Conservation (phyloP, 192 early-diverging fungal species). For the Chytriomyces sp. region DNA sequence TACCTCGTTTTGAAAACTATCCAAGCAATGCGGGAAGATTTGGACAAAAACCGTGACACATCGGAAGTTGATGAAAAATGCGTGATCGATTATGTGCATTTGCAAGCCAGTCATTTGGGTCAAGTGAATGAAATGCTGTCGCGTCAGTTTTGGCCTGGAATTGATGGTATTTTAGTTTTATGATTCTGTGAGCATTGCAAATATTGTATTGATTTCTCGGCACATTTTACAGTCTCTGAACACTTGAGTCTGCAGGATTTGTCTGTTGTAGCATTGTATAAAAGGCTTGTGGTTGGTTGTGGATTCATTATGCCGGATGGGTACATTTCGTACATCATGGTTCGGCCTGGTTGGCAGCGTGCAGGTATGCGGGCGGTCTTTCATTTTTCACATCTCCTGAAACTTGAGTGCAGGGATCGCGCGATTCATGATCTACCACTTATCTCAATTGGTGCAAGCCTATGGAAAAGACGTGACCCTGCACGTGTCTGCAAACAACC, state of each 20-base stretch:
- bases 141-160: constrained; percentile 85
- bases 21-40: background rate
- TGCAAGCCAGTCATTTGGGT: constrained; percentile 68
- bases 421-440: constrained; percentile 81
- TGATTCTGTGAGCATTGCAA: constrained; percentile 2
- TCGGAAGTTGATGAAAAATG: no score
- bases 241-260: constrained; percentile 82
- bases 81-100: constrained; percentile 78
- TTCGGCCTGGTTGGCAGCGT: constrained; percentile 82
- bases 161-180: constrained; percentile 65
- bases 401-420: constrained; percentile 3
- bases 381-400: no score
- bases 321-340: constrained; percentile 88
- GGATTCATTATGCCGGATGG: constrained; percentile 91
- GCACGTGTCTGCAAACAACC: constrained; percentile 92
- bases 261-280: constrained; percentile 82
- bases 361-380: constrained; percentile 62
- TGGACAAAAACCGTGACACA: constrained; percentile 23
- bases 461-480: constrained; percentile 82
- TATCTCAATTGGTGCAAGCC: constrained; percentile 67
- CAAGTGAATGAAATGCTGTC: constrained; percentile 80
- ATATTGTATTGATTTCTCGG: constrained; percentile 9
- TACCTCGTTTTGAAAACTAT: constrained; percentile 6
- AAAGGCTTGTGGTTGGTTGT: constrained; percentile 80
- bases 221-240: constrained; percentile 69